phyloP scores from a whole-genome alignment of 1,139 yeast species.

The Pichia inconspicua region DNA sequence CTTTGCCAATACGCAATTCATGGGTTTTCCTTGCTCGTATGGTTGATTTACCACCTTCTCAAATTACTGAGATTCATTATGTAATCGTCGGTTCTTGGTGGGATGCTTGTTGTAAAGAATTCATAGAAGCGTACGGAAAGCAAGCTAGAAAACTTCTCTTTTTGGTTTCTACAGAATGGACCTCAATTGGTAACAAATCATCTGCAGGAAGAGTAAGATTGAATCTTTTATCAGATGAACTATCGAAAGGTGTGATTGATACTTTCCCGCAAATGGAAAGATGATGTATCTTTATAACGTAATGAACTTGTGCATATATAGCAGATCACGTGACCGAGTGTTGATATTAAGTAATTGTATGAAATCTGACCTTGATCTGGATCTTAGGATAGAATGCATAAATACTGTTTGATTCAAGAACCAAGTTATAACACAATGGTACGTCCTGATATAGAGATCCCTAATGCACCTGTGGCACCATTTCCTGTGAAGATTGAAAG shows the following conservation, averaged over 20 bases:
- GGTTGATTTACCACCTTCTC: conserved; percentile 44
- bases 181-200: conserved; percentile 41
- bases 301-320: not conserved
- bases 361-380: too few relatives aligned
- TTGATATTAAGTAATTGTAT: too few relatives aligned
- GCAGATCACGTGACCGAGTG: not conserved
- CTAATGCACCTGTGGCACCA: conserved; percentile 47
- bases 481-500: conserved; percentile 53
- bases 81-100: conserved; percentile 79
- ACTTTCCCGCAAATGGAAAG: conserved; percentile 34
- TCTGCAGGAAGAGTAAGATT: conserved; percentile 76
- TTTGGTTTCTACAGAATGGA: conserved; percentile 42
- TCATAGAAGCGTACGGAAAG: conserved; percentile 49
- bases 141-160: conserved; percentile 63
- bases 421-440: conserved; percentile 11
- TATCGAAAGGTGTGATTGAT: conserved; percentile 43
- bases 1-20: conserved; percentile 39
- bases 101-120: conserved; percentile 68
- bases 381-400: too few relatives aligned
- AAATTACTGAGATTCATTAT: conserved; percentile 62
- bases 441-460: conserved; percentile 27
- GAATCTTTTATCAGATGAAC: conserved; percentile 70
- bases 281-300: not conserved
- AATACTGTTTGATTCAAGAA: too few relatives aligned
- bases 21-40: conserved; percentile 74